Percentiles rank a stretch among this genome's conserved stretches.
Conservation (phyloP, 257 asterid genomes). For the Solanum neorickii region DNA sequence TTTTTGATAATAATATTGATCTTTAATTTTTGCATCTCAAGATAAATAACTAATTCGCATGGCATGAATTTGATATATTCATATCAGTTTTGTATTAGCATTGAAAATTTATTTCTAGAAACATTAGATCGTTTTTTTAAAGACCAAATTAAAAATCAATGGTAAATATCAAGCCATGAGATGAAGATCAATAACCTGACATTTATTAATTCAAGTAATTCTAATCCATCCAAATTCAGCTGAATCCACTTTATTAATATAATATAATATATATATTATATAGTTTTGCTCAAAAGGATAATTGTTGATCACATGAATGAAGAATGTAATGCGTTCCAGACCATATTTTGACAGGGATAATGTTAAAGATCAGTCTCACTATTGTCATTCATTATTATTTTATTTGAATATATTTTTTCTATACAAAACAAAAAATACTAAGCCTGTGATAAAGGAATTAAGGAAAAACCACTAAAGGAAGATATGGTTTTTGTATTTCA, state of each 20-base stretch:
- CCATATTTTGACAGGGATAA: not conserved
- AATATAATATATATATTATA: not conserved
- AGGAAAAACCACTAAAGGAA: not conserved
- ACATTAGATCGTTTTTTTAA: not conserved
- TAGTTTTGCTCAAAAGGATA: not conserved
- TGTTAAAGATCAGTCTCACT: not conserved
- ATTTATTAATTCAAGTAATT: not conserved
- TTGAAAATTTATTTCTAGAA: not conserved
- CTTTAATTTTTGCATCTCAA: not conserved
- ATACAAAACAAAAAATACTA: not conserved
- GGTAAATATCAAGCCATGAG: not conserved
- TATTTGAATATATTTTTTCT: not conserved
- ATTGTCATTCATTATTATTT: not conserved
- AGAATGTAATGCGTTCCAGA: not conserved
- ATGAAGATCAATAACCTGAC: not conserved
- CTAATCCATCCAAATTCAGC: not conserved
- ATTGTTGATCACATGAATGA: not conserved
- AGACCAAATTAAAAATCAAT: not conserved
- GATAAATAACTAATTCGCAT: not conserved
- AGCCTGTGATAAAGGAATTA: not conserved
- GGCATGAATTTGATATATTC: not conserved
- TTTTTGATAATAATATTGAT: not conserved
- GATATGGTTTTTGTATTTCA: not conserved
- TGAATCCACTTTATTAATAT: not conserved
- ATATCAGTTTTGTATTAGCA: not conserved